Evolutionary conservation across 2,329 filamentous ascomycete genomes (phyloP), one percentile per base, ranked within the genome.

Genomic region (Sporothrix inflata): DNA sequence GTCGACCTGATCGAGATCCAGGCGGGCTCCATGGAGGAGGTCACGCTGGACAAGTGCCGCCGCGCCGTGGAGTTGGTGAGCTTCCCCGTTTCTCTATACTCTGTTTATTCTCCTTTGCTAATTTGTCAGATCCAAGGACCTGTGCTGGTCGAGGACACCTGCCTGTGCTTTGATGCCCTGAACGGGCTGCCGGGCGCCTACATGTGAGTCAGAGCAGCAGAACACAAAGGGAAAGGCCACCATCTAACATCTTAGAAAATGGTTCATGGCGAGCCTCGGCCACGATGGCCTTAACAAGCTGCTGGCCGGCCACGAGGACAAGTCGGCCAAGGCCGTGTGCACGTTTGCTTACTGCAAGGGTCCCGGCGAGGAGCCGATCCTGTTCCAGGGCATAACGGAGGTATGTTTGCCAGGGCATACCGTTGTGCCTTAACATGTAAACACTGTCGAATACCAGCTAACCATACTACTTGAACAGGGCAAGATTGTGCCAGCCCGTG

Each of bases 131-230:
- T 96, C 65, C 85, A 91, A 78, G 94, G 94, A 0, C 94, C 97
- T 3, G 96, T 98, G 9, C 86, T 99, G 51, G 95, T 97, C 12
- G 96, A 99, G 83, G 96, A 99, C 82, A 99, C 96, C 19, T 94
- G 94, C 76, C 86, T 99, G 66, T 97, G 94, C 84, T 99, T 98
- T 80, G 91, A 92, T 79, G 94, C 95, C 24, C 87, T 98, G 74
- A 90, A 92, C 73, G 94, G 94, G n/a, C 86, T 99, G 40, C 96
- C 96, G 1, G 96, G 96, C 1, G 94, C 95, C 53, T 99, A 99
- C 81, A 97, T 99, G 95, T 97, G 86, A 77, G 89, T 83, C 40
- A 24, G 51, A 5, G 2, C 30, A 4, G 11, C 57, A 4, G 2
- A 6, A 19, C 4, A 21, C 2, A 3, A 8, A 9, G 0, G 2